phyloP scores from a whole-genome alignment of 768 basidiomycete species.

The Royoungia palumana region DNA sequence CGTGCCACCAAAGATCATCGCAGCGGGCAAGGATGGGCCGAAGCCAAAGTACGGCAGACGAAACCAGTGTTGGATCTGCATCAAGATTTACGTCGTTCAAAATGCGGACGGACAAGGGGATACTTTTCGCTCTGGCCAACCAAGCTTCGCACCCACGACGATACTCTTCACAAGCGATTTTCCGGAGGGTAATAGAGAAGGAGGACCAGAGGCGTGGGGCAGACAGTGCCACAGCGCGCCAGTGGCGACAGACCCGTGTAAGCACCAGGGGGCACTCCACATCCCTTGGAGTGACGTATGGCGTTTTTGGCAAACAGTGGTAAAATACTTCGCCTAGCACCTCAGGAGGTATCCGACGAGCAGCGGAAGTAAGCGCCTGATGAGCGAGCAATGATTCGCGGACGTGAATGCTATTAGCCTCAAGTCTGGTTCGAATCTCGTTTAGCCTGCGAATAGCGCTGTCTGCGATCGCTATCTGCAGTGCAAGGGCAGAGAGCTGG shows the following conservation, averaged over 20 bases:
- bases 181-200: slow-evolving; percentile 21
- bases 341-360: slow-evolving; percentile 27
- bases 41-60: slow-evolving; percentile 20
- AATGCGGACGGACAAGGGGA: slow-evolving; percentile 25
- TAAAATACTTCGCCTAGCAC: slow-evolving; percentile 30
- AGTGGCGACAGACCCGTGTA: slow-evolving; percentile 27
- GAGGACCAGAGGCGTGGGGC: slow-evolving; percentile 34
- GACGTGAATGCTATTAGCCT: slow-evolving; percentile 14
- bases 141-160: slow-evolving; percentile 24
- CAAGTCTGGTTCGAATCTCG: slow-evolving; percentile 16
- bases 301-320: slow-evolving; percentile 23
- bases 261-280: slow-evolving; percentile 25
- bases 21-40: slow-evolving; percentile 21
- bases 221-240: slow-evolving; percentile 29
- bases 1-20: slow-evolving; percentile 33
- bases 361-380: slow-evolving; percentile 20
- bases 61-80: background rate
- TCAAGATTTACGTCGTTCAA: slow-evolving; percentile 22
- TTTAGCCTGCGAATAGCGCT: slow-evolving; percentile 18
- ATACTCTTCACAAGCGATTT: slow-evolving; percentile 1
- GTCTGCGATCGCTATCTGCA: slow-evolving; percentile 19
- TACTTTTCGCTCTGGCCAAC: slow-evolving; percentile 28
- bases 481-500: slow-evolving; percentile 19
- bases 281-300: slow-evolving; percentile 23
- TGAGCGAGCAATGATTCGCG: slow-evolving; percentile 23